Evolutionary conservation across 306 rosid genomes (phyloP).

Genomic region (Chamaecrista fasciculata): DNA sequence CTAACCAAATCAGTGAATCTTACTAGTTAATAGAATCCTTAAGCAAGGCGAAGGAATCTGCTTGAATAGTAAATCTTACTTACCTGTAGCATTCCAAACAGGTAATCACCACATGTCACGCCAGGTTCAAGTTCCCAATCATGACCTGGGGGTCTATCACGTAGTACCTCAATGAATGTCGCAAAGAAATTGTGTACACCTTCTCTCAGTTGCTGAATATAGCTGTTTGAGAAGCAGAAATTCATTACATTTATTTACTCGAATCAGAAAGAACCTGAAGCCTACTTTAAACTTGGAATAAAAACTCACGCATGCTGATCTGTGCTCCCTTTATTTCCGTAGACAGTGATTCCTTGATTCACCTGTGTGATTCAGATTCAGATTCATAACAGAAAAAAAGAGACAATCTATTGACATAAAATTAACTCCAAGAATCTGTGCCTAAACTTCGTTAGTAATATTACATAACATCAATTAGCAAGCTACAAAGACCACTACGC

Average conservation of each 20-base stretch:
- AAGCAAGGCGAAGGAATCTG: not conserved
- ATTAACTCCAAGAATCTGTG: not conserved
- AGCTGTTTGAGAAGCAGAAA: slow-evolving; percentile 35
- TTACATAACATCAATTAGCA: slow-evolving; percentile 8
- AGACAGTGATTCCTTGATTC: slow-evolving; percentile 75
- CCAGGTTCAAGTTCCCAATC: slow-evolving; percentile 86
- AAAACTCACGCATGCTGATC: slow-evolving; percentile 74
- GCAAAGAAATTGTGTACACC: slow-evolving; percentile 69
- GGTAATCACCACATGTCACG: slow-evolving; percentile 75
- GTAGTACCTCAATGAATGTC: slow-evolving; percentile 63
- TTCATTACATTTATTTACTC: not conserved
- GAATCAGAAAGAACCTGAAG: not conserved
- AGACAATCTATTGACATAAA: not conserved
- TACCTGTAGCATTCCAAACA: slow-evolving; percentile 77
- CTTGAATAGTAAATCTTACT: slow-evolving; percentile 20
- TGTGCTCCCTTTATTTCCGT: slow-evolving; percentile 77
- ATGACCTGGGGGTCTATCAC: slow-evolving; percentile 79
- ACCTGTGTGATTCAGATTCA: slow-evolving; percentile 44
- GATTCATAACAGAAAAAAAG: not conserved
- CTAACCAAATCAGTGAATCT: not conserved
- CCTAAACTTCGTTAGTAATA: not conserved
- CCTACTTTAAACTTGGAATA: not conserved
- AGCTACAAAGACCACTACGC: not conserved
- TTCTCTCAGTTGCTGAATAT: slow-evolving; percentile 69
- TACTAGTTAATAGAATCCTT: not conserved